Base-by-base conservation (phyloP, 2,329 filamentous ascomycete genomes). In the Pyricularia pennisetigena region DNA sequence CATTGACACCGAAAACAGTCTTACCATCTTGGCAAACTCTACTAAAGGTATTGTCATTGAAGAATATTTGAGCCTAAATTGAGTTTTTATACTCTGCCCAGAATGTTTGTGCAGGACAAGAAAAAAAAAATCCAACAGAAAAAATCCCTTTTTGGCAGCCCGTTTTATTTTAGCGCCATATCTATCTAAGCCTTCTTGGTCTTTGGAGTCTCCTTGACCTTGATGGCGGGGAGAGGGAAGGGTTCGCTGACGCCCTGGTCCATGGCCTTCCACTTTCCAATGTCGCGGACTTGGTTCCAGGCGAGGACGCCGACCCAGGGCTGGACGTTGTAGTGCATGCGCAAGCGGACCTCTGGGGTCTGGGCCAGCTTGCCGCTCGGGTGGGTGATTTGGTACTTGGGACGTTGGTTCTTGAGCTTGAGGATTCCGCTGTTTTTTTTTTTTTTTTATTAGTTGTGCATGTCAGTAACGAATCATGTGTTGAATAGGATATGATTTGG, bases 301-400 rank as follows among this genome's bases (percentile, higher is more conserved):
- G 90, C 90, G 77, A 98, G 79, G 67, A 90, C 80, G 16, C 95
- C 95, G 12, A 99, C 93, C 92, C 94, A 98, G 35, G 95, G 95
- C 83, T 99, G 95, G 70, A 98, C 91, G 80, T 98, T 98, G 88
- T 97, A 99, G 76, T 95, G 90, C 67, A 98, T 82, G 74, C 89
- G 88, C 71, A 99, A 82, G 32, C 87, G 89, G 68, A 94, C 92
- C 76, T 95, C 88, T 66, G 85, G 82, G 65, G 88, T 83, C 74
- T 90, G 85, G 64, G 92, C 91, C 72, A 98, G 84, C 78, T 88
- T 89, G 70, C 94, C 91, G 12, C 85, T 86, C 12, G 94, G 91
- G 78, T 97, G 93, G 4, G 94, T 97, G 79, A 99, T 95, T 77
- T 97, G 93, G 83, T 99, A 99, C 80, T 99, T 99, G 2, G 94